phyloP scores from a whole-genome alignment of 2,329 filamentous ascomycete genomes.

The Periconia sp. region DNA sequence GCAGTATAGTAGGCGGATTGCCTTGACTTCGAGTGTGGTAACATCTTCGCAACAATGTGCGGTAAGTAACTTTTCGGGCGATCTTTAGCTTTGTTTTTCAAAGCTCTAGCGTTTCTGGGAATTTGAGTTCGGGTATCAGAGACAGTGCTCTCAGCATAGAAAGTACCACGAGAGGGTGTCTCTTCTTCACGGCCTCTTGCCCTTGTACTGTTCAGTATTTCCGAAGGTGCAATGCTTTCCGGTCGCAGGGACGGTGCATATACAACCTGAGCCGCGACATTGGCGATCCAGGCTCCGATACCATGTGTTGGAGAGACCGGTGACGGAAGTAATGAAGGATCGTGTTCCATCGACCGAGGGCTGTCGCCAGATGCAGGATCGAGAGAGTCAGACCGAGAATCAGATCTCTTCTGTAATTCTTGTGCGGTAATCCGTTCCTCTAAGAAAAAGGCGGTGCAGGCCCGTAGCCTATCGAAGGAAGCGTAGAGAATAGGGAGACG shows the following conservation, averaged over 20 bases:
- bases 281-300: slow-evolving; percentile 38
- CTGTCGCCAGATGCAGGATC: slow-evolving; percentile 27
- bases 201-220: slow-evolving; percentile 19
- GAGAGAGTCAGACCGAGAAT: slow-evolving; percentile 28
- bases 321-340: slow-evolving; percentile 14
- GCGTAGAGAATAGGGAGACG: slow-evolving; percentile 5
- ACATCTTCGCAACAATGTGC: no score
- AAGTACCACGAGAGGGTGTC: slow-evolving; percentile 30
- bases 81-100: not conserved
- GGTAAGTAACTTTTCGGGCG: slow-evolving; percentile 3
- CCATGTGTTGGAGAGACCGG: slow-evolving; percentile 16
- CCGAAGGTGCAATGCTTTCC: slow-evolving; percentile 6
- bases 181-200: slow-evolving; percentile 11
- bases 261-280: slow-evolving; percentile 26
- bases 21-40: slow-evolving; percentile 7
- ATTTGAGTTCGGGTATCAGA: slow-evolving; percentile 24
- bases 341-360: slow-evolving; percentile 24
- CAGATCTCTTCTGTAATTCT: not conserved
- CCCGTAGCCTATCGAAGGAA: slow-evolving; percentile 10
- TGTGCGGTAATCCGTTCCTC: slow-evolving; percentile 4
- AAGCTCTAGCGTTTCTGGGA: not conserved
- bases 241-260: slow-evolving; percentile 4
- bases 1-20: slow-evolving; percentile 15
- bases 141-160: slow-evolving; percentile 36
- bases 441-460: slow-evolving; percentile 5